A percentile compares a stretch with the other conserved stretches of the same genome.
Evolutionary conservation across 129 eudicot species (phyloP).

Genomic region (Centaurea solstitialis): DNA sequence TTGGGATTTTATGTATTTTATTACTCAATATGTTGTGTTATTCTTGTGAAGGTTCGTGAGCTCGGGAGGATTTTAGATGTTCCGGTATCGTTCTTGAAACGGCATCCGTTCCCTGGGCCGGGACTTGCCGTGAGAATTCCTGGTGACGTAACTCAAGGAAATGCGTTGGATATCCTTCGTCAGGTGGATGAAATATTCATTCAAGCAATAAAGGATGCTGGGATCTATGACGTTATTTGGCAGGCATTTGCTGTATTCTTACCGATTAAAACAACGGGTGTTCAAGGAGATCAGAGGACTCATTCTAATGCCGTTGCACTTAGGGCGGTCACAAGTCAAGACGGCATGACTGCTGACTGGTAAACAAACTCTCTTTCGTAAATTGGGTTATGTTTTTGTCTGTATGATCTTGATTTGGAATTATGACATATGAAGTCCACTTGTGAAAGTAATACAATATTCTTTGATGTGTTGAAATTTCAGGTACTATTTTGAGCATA

Average conservation of each 20-base stretch:
- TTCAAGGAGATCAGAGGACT: slow-evolving; percentile 98
- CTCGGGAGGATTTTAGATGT: slow-evolving; percentile 81
- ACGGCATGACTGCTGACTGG: slow-evolving; percentile 99
- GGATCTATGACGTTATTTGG: slow-evolving; percentile 92
- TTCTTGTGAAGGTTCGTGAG: slow-evolving; percentile 69
- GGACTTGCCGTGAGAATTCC: slow-evolving; percentile 94
- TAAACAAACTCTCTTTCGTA: slow-evolving; percentile 12
- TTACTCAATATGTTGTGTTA: neutral
- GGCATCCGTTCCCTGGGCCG: slow-evolving; percentile 98
- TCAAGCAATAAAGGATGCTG: slow-evolving; percentile 84
- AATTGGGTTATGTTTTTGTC: neutral
- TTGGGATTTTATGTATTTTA: neutral
- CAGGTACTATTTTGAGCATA: slow-evolving; percentile 82
- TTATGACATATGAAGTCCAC: slow-evolving; percentile 4
- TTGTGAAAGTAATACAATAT: neutral
- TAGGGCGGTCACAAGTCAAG: slow-evolving; percentile 96
- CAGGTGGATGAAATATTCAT: slow-evolving; percentile 93
- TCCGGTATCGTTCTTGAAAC: slow-evolving; percentile 71
- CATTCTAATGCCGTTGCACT: slow-evolving; percentile 80
- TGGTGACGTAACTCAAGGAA: slow-evolving; percentile 92
- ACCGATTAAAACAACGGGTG: slow-evolving; percentile 80
- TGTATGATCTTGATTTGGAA: neutral
- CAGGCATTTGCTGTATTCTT: slow-evolving; percentile 95
- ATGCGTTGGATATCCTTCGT: slow-evolving; percentile 84
- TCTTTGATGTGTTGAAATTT: neutral